These are phyloP conservation scores for Hanseniaspora sp. DNA, from an alignment of 1,139 yeast genomes.

Conservation along the genomic window DNA sequence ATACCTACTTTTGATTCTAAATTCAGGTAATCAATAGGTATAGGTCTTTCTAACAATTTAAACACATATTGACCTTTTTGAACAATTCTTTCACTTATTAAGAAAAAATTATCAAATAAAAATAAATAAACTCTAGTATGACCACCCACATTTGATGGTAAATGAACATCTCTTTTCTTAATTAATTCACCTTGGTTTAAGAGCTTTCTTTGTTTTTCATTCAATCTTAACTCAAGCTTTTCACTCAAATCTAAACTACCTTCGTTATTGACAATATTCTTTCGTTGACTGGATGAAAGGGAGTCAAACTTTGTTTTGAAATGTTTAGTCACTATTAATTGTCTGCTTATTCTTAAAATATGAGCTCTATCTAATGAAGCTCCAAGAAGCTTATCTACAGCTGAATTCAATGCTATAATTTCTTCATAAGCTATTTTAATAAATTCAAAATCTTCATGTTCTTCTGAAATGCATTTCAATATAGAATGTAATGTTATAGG, in stretches of 20 bases:
- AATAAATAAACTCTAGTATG: conserved; percentile 37
- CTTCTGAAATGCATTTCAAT: conserved; percentile 39
- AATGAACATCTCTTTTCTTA: conserved; percentile 53
- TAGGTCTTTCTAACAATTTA: conserved; percentile 47
- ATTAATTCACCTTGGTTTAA: conserved; percentile 50
- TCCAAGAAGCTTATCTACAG: conserved; percentile 45
- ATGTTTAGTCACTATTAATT: conserved; percentile 38
- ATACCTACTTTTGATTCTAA: conserved; percentile 35
- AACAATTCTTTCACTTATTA: conserved; percentile 45
- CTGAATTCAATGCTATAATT: conserved; percentile 36
- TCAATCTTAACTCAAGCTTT: conserved; percentile 39
- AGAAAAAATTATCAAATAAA: conserved; percentile 58
- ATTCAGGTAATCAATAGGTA: conserved; percentile 48
- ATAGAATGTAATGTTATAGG: conserved; percentile 59
- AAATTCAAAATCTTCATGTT: conserved; percentile 46
- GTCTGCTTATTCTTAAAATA: conserved; percentile 38
- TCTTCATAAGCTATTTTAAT: conserved; percentile 46
- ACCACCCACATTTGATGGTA: conserved; percentile 35
- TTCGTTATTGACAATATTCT: conserved; percentile 17
- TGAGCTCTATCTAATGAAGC: conserved; percentile 46
- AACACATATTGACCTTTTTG: conserved; percentile 26
- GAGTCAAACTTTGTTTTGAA: conserved; percentile 23
- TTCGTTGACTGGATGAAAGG: conserved; percentile 20
- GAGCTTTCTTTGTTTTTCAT: conserved; percentile 47
- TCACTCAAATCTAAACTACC: conserved; percentile 29